Conservation (phyloP, 1,284 basidiomycete species). For the Takashimella koratensis region DNA sequence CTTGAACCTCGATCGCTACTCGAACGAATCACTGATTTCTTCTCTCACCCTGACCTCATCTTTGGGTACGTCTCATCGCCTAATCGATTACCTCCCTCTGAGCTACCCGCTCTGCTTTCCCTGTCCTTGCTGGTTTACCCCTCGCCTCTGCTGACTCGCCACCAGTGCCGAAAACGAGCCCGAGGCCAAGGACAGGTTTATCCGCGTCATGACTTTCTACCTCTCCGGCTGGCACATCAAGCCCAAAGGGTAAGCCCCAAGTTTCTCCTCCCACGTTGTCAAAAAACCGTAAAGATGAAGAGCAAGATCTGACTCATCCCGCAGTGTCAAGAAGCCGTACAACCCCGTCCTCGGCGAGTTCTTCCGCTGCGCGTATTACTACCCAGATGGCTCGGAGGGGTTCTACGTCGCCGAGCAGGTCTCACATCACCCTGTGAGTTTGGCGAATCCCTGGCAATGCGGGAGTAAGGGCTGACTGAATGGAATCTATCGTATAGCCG, state of each 20-base stretch:
- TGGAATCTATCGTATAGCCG: conserved; percentile 54
- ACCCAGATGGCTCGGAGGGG: conserved; percentile 82
- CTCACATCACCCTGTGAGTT: conserved; percentile 47
- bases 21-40: conserved; percentile 97
- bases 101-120: not conserved
- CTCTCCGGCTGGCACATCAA: conserved; percentile 99
- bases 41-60: conserved; percentile 96
- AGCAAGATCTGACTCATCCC: not conserved
- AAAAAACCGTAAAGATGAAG: too few species aligned
- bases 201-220: conserved; percentile 89
- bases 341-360: conserved; percentile 97
- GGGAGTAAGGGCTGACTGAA: too few species aligned
- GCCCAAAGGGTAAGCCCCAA: conserved; percentile 71
- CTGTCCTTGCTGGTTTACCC: not conserved
- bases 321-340: conserved; percentile 94
- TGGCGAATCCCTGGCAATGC: not conserved
- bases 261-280: too few species aligned
- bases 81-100: not conserved
- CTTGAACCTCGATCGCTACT: conserved; percentile 85
- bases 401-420: conserved; percentile 98
- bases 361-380: conserved; percentile 94
- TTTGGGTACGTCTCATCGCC: conserved; percentile 54
- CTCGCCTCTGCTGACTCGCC: not conserved
- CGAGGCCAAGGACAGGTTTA: conserved; percentile 85
- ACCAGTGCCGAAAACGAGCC: conserved; percentile 46